Evolutionary conservation across 1,139 yeast genomes (phyloP).

Genomic region (Yamadazyma kanchanaburiensis): DNA sequence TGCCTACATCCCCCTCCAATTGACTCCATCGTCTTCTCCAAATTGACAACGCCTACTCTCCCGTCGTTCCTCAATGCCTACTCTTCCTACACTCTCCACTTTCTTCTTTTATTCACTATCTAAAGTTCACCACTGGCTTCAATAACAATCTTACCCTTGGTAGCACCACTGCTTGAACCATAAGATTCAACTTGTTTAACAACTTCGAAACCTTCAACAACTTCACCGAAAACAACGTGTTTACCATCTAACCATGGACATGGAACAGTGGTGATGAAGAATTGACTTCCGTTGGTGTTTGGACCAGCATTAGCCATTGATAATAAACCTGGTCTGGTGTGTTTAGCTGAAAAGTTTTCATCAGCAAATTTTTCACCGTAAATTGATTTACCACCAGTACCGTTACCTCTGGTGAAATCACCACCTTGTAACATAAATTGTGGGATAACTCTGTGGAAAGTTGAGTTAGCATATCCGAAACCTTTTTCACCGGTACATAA

Average conservation of each 20-base stretch:
- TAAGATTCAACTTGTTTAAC: conserved; percentile 87
- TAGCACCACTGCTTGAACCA: conserved; percentile 84
- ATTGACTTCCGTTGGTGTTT: conserved; percentile 99
- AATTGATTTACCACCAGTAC: conserved; percentile 99
- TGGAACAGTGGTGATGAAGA: conserved; percentile 95
- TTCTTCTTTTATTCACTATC: no score
- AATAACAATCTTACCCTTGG: conserved; percentile 74
- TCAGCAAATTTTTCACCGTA: conserved; percentile 95
- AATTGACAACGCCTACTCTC: no score
- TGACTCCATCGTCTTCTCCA: no score
- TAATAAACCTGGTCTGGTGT: conserved; percentile 90
- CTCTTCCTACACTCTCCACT: no score
- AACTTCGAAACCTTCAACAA: conserved; percentile 81
- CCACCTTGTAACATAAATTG: conserved; percentile 99
- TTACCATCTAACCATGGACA: conserved; percentile 98
- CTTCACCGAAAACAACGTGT: conserved; percentile 99
- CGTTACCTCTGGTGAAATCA: conserved; percentile 91
- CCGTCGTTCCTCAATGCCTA: no score
- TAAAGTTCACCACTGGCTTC: conserved; percentile 83
- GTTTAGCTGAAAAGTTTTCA: conserved; percentile 86
- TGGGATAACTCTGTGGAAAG: conserved; percentile 98
- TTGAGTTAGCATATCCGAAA: conserved; percentile 85
- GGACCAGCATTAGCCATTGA: conserved; percentile 99
- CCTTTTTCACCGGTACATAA: conserved; percentile 97
- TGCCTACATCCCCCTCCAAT: no score